Conservation (phyloP, 805 yeast genomes). For the Grigorovia humatica region DNA sequence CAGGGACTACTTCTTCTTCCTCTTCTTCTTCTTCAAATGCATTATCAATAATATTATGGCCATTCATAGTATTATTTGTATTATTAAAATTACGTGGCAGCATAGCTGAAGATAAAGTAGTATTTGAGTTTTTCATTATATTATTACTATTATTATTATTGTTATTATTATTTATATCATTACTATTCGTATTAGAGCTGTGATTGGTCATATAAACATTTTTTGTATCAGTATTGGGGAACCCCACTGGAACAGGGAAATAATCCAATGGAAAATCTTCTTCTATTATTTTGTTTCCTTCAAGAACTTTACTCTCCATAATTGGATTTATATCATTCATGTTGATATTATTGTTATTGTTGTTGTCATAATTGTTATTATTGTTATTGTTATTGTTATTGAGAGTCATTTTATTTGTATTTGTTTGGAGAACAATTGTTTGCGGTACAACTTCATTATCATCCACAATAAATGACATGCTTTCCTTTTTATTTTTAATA, state of each 20-base stretch:
- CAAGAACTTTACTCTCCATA: neutral
- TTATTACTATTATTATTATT: neutral
- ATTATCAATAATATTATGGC: neutral
- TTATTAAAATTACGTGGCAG: neutral
- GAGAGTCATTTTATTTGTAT: neutral
- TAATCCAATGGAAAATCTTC: conserved; percentile 69
- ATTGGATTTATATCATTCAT: neutral
- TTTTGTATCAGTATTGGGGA: neutral
- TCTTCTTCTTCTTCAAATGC: conserved; percentile 4
- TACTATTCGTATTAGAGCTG: neutral
- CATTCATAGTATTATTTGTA: neutral
- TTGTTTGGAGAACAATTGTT: neutral
- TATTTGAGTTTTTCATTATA: neutral
- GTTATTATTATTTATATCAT: too few species aligned
- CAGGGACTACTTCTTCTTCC: conserved; percentile 8
- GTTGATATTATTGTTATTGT: neutral
- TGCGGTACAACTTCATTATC: neutral
- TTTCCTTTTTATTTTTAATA: neutral
- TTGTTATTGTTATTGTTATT: neutral
- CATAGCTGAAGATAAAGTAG: neutral
- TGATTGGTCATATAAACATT: neutral
- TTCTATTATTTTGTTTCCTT: conserved; percentile 29
- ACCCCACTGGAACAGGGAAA: conserved; percentile 37
- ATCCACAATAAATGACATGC: neutral
- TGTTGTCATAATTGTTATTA: neutral